Evolutionary conservation across 306 rosid species (phyloP).

Genomic region (Vachellia pachyceras): DNA sequence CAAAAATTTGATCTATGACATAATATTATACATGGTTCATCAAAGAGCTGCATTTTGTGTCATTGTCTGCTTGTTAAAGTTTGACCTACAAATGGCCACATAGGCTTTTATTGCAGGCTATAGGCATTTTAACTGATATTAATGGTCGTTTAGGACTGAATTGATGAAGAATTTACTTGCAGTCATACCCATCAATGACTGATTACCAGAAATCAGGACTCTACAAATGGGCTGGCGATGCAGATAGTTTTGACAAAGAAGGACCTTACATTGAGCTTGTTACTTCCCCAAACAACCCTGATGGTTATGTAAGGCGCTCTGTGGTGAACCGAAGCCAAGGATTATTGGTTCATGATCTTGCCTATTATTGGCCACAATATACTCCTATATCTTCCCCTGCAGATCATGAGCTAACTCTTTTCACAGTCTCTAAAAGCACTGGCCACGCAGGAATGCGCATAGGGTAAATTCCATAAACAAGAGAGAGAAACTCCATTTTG

Average conservation of each 20-base stretch:
- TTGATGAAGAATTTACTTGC: constrained; percentile 37
- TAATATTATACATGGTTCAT: no score
- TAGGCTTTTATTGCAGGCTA: constrained; percentile 3
- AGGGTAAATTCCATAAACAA: constrained; percentile 54
- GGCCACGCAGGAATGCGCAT: constrained; percentile 94
- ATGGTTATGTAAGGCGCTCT: constrained; percentile 66
- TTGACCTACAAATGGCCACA: background rate
- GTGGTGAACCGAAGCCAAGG: constrained; percentile 71
- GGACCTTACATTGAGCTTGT: constrained; percentile 86
- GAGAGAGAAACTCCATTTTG: background rate
- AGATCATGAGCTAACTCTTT: constrained; percentile 67
- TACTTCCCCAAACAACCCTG: constrained; percentile 94
- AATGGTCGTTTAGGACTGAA: background rate
- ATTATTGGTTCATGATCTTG: constrained; percentile 74
- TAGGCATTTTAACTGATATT: background rate
- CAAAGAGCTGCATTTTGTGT: background rate
- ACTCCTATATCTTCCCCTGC: constrained; percentile 79
- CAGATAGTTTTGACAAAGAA: constrained; percentile 50
- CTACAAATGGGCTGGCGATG: constrained; percentile 86
- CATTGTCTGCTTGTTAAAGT: background rate
- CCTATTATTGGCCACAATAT: constrained; percentile 96
- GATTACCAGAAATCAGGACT: constrained; percentile 81
- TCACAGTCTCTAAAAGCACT: constrained; percentile 82
- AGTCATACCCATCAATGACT: constrained; percentile 87
- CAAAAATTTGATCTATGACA: background rate